These are phyloP conservation scores for Ophiostoma populinum DNA, from an alignment of 2,329 filamentous ascomycete species.

Conservation along the genomic window DNA sequence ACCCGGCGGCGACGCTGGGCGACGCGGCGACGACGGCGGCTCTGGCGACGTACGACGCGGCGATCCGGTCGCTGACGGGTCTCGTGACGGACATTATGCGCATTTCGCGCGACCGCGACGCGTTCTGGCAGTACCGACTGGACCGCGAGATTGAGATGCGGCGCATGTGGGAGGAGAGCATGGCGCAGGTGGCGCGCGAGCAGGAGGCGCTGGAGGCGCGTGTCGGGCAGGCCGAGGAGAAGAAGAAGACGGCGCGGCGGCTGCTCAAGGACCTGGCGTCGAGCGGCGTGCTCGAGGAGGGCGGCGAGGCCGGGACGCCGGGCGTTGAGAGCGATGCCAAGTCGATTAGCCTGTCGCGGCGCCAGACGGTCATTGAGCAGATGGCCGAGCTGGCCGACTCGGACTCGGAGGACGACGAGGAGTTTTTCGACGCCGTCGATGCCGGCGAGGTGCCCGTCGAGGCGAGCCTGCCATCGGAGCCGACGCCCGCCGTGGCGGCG, in stretches of 20 bases:
- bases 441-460: conserved; percentile 77
- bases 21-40: conserved; percentile 64
- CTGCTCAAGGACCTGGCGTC: conserved; percentile 76
- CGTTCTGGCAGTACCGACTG: conserved; percentile 91
- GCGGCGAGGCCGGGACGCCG: not conserved
- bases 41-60: conserved; percentile 70
- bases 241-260: conserved; percentile 75
- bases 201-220: conserved; percentile 81
- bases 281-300: conserved; percentile 22
- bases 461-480: conserved; percentile 35
- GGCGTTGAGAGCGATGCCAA: conserved; percentile 1
- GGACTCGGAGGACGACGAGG: conserved; percentile 70
- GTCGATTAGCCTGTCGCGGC: conserved; percentile 25
- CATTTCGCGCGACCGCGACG: conserved; percentile 84
- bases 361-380: conserved; percentile 50
- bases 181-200: conserved; percentile 89
- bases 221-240: conserved; percentile 78
- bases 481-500: not conserved
- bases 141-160: conserved; percentile 84
- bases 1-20: conserved; percentile 54
- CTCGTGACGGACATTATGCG: conserved; percentile 75
- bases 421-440: conserved; percentile 95
- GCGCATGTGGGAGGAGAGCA: conserved; percentile 96
- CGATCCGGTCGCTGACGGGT: conserved; percentile 71
- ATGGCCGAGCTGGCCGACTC: conserved; percentile 63